Base-by-base conservation (phyloP, 2,329 filamentous ascomycete genomes). In the Fusarium sp. region DNA sequence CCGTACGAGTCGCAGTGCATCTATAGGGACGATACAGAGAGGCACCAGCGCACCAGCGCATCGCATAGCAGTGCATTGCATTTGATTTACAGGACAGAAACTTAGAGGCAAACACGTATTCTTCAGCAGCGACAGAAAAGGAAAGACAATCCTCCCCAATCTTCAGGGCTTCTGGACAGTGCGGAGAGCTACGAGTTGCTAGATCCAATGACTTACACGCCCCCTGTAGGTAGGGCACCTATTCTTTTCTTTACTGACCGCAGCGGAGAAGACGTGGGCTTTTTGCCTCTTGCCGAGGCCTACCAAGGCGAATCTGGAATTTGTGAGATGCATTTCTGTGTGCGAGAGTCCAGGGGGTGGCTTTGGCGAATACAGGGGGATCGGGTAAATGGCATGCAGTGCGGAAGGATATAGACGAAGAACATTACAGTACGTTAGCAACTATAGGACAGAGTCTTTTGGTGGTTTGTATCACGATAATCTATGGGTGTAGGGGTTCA, bases 91-190 rank as follows among this genome's bases (percentile, higher is more conserved):
- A 47, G n/a, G 52, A 20, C 10, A 41, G 33, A 44, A 24, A 44
- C 24, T 14, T n/a, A 24, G 65, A 63, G 61, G 48, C 48, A 71
- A 75, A 75, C 73, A 77, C 75, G 75, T 77, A 74, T 70, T 58
- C 49, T 44, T 54, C 36, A 38, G 42, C 17, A 42, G 35, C 42
- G 33, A n/a, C 22, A 28, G 48, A 38, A 54, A 66, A 42, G 57
- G 54, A 44, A 69, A 51, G 51, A 57, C 56, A 57, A 47, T 28
- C 26, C 9, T 18, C 39, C 49, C 17, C 24, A 17, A 18, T 36
- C 42, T 67, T 41, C 22, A 62, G 54, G 42, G 44, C 54, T 61
- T 70, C 26, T 26, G 31, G 42, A 70, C 68, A 72, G 69, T 72
- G 69, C 48, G 69, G 38, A 33, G 35, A 64, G 39, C 38, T 59